Percentiles rank a stretch among this genome's conserved stretches.
Conservation (phyloP, 2,329 filamentous ascomycete genomes). For the Aspergillus uvarum region DNA sequence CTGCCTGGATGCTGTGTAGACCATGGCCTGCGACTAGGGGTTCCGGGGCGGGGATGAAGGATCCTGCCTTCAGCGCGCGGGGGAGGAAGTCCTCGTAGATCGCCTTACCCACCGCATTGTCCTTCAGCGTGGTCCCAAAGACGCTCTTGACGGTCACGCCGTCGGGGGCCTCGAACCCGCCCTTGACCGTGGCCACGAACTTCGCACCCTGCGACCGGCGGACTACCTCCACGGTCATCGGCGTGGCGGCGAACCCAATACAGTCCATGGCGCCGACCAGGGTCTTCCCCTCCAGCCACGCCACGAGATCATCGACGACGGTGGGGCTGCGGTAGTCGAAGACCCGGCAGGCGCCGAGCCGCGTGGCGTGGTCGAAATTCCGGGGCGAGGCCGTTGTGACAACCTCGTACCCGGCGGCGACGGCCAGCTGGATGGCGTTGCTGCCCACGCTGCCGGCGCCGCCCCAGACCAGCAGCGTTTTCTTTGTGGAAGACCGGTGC, state of each 20-base stretch:
- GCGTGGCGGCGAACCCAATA: constrained; percentile 6
- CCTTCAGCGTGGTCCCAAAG: constrained; percentile 21
- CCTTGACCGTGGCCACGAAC: constrained; percentile 19
- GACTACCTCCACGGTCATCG: constrained; percentile 11
- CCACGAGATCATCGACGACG: constrained; percentile 15
- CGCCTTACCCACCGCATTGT: constrained; percentile 27
- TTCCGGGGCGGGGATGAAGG: constrained; percentile 33
- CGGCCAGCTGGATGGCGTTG: constrained; percentile 46
- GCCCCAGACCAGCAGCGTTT: constrained; percentile 51
- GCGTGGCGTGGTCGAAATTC: constrained; percentile 48
- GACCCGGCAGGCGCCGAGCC: constrained; percentile 46
- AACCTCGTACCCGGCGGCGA: constrained; percentile 43
- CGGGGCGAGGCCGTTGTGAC: constrained; percentile 39
- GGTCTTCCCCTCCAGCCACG: constrained; percentile 15
- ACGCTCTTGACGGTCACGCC: constrained; percentile 26
- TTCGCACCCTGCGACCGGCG: constrained; percentile 17
- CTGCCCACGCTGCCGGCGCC: constrained; percentile 51
- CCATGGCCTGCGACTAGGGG: constrained; percentile 31
- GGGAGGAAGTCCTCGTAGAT: constrained; percentile 36
- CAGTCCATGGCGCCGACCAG: constrained; percentile 13
- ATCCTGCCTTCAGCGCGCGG: constrained; percentile 29
- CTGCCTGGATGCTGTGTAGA: not conserved
- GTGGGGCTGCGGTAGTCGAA: constrained; percentile 45
- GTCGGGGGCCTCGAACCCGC: constrained; percentile 11
- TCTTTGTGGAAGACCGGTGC: constrained; percentile 8